These are phyloP conservation scores for Oidiodendron maius DNA, from an alignment of 495 filamentous ascomycete species.

Conservation along the genomic window DNA sequence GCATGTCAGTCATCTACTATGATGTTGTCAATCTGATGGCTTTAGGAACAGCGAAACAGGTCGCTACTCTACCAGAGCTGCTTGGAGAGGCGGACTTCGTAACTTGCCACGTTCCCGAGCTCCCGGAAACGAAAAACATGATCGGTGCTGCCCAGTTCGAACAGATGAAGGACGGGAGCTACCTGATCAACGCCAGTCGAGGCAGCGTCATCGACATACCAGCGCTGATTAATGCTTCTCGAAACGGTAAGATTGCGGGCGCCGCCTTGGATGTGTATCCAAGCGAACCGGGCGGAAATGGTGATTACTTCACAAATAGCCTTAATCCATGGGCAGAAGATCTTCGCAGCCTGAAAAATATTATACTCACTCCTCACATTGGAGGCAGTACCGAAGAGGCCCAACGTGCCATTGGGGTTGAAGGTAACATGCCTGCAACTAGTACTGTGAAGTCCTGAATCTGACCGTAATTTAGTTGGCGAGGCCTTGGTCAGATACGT, in stretches of 20 bases:
- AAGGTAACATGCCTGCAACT: slow-evolving; percentile 36
- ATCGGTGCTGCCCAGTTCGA: slow-evolving; percentile 71
- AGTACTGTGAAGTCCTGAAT: not conserved
- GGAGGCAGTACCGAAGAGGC: slow-evolving; percentile 97
- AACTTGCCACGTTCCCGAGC: slow-evolving; percentile 89
- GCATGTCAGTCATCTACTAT: slow-evolving; percentile 95
- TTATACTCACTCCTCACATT: slow-evolving; percentile 95
- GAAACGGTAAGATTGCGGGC: slow-evolving; percentile 82
- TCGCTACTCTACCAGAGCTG: slow-evolving; percentile 68
- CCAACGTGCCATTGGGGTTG: slow-evolving; percentile 90
- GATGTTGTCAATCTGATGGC: slow-evolving; percentile 92
- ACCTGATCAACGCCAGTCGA: slow-evolving; percentile 92
- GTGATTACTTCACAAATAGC: slow-evolving; percentile 84
- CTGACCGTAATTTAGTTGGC: slow-evolving; percentile 45
- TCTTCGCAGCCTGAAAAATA: slow-evolving; percentile 77
- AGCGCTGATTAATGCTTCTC: slow-evolving; percentile 82
- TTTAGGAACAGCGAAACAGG: slow-evolving; percentile 78
- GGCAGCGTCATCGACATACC: slow-evolving; percentile 94
- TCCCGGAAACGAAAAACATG: slow-evolving; percentile 87
- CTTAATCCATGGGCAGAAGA: slow-evolving; percentile 86
- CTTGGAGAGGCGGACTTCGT: slow-evolving; percentile 83
- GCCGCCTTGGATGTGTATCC: slow-evolving; percentile 96
- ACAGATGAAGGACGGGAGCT: slow-evolving; percentile 86
- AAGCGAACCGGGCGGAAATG: slow-evolving; percentile 87
- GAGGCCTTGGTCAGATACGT: slow-evolving; percentile 87